Evolutionary conservation across 2,329 filamentous ascomycete genomes (phyloP).

Genomic region (Penicillium sp.): DNA sequence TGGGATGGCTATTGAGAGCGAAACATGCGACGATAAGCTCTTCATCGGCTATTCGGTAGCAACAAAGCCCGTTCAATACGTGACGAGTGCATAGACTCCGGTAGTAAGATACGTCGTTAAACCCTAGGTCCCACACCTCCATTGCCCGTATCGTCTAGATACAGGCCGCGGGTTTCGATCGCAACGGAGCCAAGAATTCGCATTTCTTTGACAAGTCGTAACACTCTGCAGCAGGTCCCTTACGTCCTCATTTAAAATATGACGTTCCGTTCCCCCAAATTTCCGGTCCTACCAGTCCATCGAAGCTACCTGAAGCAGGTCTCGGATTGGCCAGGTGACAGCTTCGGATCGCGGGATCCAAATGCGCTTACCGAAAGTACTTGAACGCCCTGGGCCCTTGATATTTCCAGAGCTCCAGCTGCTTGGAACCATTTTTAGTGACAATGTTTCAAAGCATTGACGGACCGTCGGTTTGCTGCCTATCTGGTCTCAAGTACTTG

Average conservation of each 20-base stretch:
- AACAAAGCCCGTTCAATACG: neutral
- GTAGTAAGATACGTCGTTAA: neutral
- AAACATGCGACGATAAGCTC: neutral
- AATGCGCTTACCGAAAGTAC: neutral
- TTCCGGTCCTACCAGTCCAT: neutral
- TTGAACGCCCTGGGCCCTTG: neutral
- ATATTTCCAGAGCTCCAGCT: neutral
- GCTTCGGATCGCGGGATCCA: constrained; percentile 5
- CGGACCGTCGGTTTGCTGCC: neutral
- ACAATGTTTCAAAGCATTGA: constrained; percentile 17
- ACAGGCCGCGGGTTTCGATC: neutral
- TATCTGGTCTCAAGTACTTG: neutral
- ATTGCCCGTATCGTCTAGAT: neutral
- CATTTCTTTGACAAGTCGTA: neutral
- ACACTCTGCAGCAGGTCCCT: neutral
- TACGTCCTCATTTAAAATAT: constrained; percentile 1
- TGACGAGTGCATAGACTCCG: neutral
- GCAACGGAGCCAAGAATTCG: neutral
- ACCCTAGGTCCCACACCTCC: neutral
- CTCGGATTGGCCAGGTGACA: constrained; percentile 1
- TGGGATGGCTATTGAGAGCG: neutral
- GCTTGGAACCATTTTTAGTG: constrained; percentile 5
- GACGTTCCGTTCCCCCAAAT: neutral
- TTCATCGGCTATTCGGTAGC: neutral
- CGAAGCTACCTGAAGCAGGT: neutral